Evolutionary conservation across 352 stramenopile species (phyloP), one percentile per base, ranked within the genome.

Genomic region (Phytophthora pisi): DNA sequence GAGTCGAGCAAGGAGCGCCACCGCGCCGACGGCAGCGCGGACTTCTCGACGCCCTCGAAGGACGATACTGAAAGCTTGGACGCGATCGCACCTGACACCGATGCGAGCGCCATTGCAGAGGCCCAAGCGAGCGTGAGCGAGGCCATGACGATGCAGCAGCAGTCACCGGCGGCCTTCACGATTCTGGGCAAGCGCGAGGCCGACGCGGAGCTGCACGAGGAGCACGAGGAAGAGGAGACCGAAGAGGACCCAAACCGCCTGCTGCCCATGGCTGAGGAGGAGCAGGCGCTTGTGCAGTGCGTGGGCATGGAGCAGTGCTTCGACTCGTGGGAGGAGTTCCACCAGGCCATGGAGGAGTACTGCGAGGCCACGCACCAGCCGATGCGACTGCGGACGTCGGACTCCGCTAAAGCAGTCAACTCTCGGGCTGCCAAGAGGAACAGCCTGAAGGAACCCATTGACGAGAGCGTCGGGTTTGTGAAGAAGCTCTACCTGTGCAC

Each of bases 401-500:
- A 94, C 61, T 94, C 86, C 53, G 86, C 84, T 20, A 90, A 89
- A 67, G 86, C 86, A 5, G 81, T 94, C 5, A 94, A 94, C 56
- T 87, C 68, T 34, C 78, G 86, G 36, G 84, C 84, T 11, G 86
- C 86, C n/a, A 92, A 92, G 70, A 78, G 86, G 31, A 94, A 94
- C 71, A 94, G 86, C 30, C 53, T 89, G 47, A 94, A 94, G 61
- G 82, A 91, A 53, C 86, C 86, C n/a, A 92, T 94, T 72, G 86
- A 94, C 58, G 86, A 94, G 62, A 92, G 81, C 56, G 75, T 94
- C 20, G 86, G 86, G 8, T 94, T 94, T 51, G 86, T 94, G 18
- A 94, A 94, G 70, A 94, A 94, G 49, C 74, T 94, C 3, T 94
- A 94, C 40, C 69, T 92, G 57, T 94, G 86, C 68, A 94, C 86